Evolutionary conservation across 306 rosid genomes (phyloP).

Genomic region (Dalbergia oliveri): DNA sequence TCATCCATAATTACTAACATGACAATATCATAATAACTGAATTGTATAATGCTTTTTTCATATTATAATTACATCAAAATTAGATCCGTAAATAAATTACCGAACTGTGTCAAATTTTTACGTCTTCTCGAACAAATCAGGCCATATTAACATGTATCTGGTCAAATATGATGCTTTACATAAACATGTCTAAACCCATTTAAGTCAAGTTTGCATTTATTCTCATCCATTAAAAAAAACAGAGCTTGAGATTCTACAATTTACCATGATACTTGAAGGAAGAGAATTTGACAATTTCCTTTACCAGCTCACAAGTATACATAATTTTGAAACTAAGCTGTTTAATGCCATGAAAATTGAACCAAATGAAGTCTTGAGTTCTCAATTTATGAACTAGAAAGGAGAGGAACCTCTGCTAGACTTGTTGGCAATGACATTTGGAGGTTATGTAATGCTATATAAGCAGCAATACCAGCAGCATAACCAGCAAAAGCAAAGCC

Average conservation of each 20-base stretch:
- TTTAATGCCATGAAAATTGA: conserved; percentile 38
- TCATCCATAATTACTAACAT: too few relatives aligned
- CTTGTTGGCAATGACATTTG: conserved; percentile 72
- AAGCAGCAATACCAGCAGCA: conserved; percentile 87
- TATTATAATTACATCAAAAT: too few relatives aligned
- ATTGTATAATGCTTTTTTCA: too few relatives aligned
- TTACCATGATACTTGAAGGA: not conserved
- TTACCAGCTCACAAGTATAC: conserved; percentile 23
- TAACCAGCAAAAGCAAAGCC: conserved; percentile 96
- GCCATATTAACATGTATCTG: too few relatives aligned
- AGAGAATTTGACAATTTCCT: not conserved
- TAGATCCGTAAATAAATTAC: too few relatives aligned
- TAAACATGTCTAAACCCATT: not conserved
- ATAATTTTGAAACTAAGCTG: conserved; percentile 6
- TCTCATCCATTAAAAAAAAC: too few relatives aligned
- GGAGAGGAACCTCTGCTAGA: conserved; percentile 74
- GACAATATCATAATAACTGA: too few relatives aligned
- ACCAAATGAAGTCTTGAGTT: conserved; percentile 36
- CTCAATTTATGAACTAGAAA: conserved; percentile 62
- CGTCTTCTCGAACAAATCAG: too few relatives aligned
- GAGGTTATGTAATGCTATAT: conserved; percentile 73
- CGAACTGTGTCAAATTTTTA: too few relatives aligned
- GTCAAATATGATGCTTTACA: not conserved
- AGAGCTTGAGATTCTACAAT: not conserved
- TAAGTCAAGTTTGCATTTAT: too few relatives aligned